Evolutionary conservation across 352 stramenopile species (phyloP).

Genomic region (Globisporangium mamillatum): DNA sequence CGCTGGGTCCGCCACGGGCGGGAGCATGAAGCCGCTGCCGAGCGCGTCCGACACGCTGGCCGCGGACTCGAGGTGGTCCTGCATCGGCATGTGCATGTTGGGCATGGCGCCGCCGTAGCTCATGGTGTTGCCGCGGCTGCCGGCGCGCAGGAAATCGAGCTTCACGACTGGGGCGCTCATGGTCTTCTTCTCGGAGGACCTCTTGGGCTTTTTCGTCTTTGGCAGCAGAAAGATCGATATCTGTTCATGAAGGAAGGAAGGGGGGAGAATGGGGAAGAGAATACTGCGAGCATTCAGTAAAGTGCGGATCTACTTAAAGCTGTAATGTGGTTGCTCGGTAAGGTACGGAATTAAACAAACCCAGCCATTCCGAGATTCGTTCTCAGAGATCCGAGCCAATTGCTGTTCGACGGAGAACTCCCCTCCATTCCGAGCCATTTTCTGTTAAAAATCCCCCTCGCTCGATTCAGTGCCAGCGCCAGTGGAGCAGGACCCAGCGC

Average conservation of each 20-base stretch:
- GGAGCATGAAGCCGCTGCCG: slow-evolving; percentile 67
- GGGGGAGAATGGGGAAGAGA: neutral
- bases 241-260: neutral
- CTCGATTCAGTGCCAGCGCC: too few relatives aligned
- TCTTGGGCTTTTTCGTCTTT: slow-evolving; percentile 3
- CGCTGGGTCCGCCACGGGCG: slow-evolving; percentile 86
- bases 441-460: too few relatives aligned
- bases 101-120: slow-evolving; percentile 79
- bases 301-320: neutral
- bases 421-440: too few relatives aligned
- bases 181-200: neutral
- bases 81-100: slow-evolving; percentile 54
- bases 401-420: too few relatives aligned
- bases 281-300: neutral
- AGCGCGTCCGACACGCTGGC: slow-evolving; percentile 28
- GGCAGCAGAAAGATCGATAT: slow-evolving; percentile 5
- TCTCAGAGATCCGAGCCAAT: too few relatives aligned
- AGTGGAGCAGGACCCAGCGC: too few relatives aligned
- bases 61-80: slow-evolving; percentile 28
- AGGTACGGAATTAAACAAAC: neutral
- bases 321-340: neutral
- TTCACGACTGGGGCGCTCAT: slow-evolving; percentile 40
- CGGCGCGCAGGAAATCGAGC: slow-evolving; percentile 71
- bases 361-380: neutral
- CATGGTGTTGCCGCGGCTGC: slow-evolving; percentile 53